Evolutionary conservation across 805 yeast species (phyloP).

Genomic region (Zygosaccharomyces rouxii): DNA sequence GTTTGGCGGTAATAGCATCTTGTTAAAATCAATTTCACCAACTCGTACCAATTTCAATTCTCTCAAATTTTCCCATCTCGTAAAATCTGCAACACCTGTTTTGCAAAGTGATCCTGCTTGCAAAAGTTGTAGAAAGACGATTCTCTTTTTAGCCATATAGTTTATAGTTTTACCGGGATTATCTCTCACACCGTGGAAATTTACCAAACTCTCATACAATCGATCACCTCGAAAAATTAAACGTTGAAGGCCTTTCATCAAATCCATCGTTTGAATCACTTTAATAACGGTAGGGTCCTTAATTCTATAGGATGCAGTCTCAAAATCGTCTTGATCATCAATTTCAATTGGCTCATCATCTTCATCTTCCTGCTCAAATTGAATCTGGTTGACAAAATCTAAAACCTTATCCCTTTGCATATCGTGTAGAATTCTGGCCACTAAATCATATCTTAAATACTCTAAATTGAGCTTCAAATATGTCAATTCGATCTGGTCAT

Average conservation of each 20-base stretch:
- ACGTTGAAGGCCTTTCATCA: slow-evolving; percentile 21
- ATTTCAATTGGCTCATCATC: background rate
- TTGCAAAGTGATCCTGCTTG: slow-evolving; percentile 14
- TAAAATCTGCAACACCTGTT: slow-evolving; percentile 24
- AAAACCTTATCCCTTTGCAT: slow-evolving; percentile 14
- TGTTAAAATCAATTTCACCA: slow-evolving; percentile 24
- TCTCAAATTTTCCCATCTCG: slow-evolving; percentile 29
- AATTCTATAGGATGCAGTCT: slow-evolving; percentile 9
- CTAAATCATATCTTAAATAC: slow-evolving; percentile 2
- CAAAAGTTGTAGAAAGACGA: slow-evolving; percentile 15
- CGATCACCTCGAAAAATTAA: slow-evolving; percentile 20
- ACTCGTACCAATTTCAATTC: slow-evolving; percentile 17
- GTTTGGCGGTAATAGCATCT: slow-evolving; percentile 22
- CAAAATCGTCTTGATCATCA: slow-evolving; percentile 1
- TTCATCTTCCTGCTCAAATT: slow-evolving; percentile 16
- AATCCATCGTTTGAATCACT: slow-evolving; percentile 18
- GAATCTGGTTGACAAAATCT: slow-evolving; percentile 12
- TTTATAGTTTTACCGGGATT: slow-evolving; percentile 29
- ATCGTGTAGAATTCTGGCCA: slow-evolving; percentile 8
- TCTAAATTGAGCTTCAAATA: slow-evolving; percentile 22
- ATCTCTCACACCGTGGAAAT: slow-evolving; percentile 31
- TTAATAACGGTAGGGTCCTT: slow-evolving; percentile 9
- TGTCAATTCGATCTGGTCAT: slow-evolving; percentile 7
- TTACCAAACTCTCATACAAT: slow-evolving; percentile 25
- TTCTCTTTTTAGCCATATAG: slow-evolving; percentile 22